Conservation (phyloP, 352 stramenopile genomes). For the Hyaloperonospora arabidopsidis region DNA sequence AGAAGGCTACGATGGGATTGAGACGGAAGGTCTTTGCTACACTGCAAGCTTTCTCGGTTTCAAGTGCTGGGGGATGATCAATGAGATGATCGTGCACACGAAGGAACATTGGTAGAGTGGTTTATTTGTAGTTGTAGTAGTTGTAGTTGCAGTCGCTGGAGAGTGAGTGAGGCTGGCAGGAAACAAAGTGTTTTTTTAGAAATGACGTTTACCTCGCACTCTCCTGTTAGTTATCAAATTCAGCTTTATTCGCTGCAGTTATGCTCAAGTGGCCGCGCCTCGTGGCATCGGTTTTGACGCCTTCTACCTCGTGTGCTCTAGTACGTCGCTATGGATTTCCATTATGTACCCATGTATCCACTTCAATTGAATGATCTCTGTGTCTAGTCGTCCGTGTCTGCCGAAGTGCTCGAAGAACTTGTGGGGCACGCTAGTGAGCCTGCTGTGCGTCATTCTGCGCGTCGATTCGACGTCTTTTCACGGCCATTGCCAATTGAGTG, state of each 20-base stretch:
- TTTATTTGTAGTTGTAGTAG: background rate
- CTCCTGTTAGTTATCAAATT: no score
- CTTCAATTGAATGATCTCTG: no score
- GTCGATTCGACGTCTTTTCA: slow-evolving; percentile 4
- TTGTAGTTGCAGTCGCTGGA: no score
- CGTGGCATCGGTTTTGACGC: no score
- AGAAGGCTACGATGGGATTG: slow-evolving; percentile 45
- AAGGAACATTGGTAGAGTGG: background rate
- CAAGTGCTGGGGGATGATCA: slow-evolving; percentile 35
- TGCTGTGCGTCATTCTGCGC: slow-evolving; percentile 9
- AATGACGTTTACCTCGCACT: no score
- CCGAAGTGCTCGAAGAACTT: slow-evolving; percentile 42
- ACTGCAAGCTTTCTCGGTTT: slow-evolving; percentile 35
- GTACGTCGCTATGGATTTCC: no score
- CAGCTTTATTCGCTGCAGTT: no score
- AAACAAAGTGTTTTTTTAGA: no score
- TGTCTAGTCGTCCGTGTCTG: slow-evolving; percentile 15
- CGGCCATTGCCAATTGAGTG: slow-evolving; percentile 6
- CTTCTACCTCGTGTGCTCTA: no score
- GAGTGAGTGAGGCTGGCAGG: no score
- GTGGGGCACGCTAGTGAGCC: slow-evolving; percentile 49
- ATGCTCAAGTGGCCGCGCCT: no score
- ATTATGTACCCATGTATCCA: no score
- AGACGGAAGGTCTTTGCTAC: slow-evolving; percentile 45
- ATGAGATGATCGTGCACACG: slow-evolving; percentile 1